Conservation (phyloP, 2,329 filamentous ascomycete genomes). For the Paecilomyces fulvus region DNA sequence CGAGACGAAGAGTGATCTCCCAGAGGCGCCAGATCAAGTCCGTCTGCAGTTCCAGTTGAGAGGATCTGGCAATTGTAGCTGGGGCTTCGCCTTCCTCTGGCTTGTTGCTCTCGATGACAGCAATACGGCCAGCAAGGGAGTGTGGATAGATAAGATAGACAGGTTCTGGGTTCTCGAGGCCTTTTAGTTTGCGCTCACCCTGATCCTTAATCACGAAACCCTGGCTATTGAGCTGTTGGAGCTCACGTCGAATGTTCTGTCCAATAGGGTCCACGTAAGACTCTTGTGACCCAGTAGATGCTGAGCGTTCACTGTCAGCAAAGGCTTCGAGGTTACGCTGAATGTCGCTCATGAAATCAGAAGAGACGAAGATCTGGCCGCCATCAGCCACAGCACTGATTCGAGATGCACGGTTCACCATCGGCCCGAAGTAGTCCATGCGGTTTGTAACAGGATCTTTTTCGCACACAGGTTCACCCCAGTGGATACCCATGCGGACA, state of each 20-base stretch:
- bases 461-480: slow-evolving; percentile 88
- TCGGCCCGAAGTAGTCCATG: slow-evolving; percentile 99
- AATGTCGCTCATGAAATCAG: slow-evolving; percentile 94
- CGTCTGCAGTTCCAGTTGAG: slow-evolving; percentile 68
- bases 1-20: slow-evolving; percentile 78
- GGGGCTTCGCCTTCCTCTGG: slow-evolving; percentile 35
- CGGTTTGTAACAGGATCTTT: slow-evolving; percentile 91
- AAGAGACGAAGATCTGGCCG: slow-evolving; percentile 92
- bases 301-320: slow-evolving; percentile 69
- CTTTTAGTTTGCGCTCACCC: slow-evolving; percentile 90
- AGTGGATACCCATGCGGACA: slow-evolving; percentile 96
- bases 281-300: slow-evolving; percentile 60
- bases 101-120: slow-evolving; percentile 40
- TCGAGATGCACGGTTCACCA: slow-evolving; percentile 95
- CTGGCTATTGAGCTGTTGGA: slow-evolving; percentile 77
- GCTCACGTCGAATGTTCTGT: slow-evolving; percentile 74
- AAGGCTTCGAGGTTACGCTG: slow-evolving; percentile 83
- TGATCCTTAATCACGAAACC: slow-evolving; percentile 97
- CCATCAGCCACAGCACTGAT: slow-evolving; percentile 93
- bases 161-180: slow-evolving; percentile 91
- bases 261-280: slow-evolving; percentile 65
- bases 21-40: slow-evolving; percentile 83
- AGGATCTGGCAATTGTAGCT: slow-evolving; percentile 54
- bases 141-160: slow-evolving; percentile 95
- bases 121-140: slow-evolving; percentile 63